Base-by-base conservation (phyloP, 148 eudicot genomes). In the Chenopodium quinoa region DNA sequence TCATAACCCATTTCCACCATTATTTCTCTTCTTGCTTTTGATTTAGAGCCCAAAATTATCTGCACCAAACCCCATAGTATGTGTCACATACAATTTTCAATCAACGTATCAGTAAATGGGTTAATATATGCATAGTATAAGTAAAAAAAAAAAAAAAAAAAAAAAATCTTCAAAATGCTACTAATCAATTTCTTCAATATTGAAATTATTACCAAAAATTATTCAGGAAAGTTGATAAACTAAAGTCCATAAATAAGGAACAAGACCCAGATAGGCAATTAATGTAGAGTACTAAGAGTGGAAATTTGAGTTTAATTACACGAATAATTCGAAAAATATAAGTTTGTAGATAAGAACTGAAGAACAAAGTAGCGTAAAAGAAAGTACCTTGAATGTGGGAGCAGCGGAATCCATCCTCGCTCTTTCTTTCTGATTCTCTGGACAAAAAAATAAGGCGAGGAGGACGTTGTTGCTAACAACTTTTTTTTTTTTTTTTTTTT, bases 31-130 rank as follows among this genome's bases (percentile, higher is more conserved):
- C 99, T 97, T 25, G 97, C 93, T 25, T 84, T 78, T 13, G 99
- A 95, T 73, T 94, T 87, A 54, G 99, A 95, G n/a, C 99, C 99
- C 86, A 95, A 83, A 68, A 93, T 92, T 79, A 95, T 76, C 99
- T 95, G 90, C 90, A 83, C 48, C 78, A 72, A 76, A 54, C 47
- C 54, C 62, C 73, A 75, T 48, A 14, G 72, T 62, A 25, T 19
- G 52, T 52, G 20, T 79, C 66, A 56, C 1, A 66, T 9, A 54
- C 14, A 54, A 2, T 2, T 54, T 22, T 13, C 31, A 66, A 25
- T 66, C 34, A 54, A 3, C 13, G 10, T 4, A 54, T 54, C 22
- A 11, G 16, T 54, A 12, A 54, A 54, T 16, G 4, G 4, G 3
- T 9, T 54, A 54, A 54, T 16, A 54, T 54, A 3, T 2, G 2